A percentile compares a stretch with the other conserved stretches of the same genome.
Evolutionary conservation across 2,329 filamentous ascomycete genomes (phyloP).

Genomic region (Calonectria pauciramosa): DNA sequence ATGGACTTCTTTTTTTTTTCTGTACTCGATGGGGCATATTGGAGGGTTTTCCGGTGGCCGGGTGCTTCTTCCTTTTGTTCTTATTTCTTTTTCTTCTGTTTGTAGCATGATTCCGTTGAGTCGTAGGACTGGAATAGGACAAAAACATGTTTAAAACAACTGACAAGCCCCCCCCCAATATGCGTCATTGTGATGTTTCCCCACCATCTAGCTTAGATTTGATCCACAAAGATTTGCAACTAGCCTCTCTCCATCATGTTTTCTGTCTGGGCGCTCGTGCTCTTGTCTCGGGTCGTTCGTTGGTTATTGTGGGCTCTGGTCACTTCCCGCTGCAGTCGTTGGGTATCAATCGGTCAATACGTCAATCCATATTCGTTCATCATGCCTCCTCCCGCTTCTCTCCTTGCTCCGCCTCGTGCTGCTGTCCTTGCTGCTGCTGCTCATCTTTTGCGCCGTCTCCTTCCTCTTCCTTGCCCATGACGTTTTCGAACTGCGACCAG

Average conservation of each 20-base stretch:
- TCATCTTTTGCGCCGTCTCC: conserved; percentile 40
- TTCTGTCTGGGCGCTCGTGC: neutral
- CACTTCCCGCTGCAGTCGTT: neutral
- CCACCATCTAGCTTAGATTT: neutral
- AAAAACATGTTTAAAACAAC: conserved; percentile 41
- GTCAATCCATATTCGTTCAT: conserved; percentile 9
- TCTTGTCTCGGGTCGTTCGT: neutral
- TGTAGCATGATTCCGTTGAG: conserved; percentile 46
- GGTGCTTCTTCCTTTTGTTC: conserved; percentile 37
- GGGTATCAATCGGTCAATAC: conserved; percentile 41
- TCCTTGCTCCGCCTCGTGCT: conserved; percentile 25
- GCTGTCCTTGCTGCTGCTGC: conserved; percentile 27
- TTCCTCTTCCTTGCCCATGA: conserved; percentile 82
- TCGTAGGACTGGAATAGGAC: conserved; percentile 42
- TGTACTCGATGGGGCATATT: conserved; percentile 38
- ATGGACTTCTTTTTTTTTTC: conserved; percentile 22
- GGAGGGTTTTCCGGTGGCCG: conserved; percentile 33
- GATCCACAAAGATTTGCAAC: neutral
- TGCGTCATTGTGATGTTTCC: neutral
- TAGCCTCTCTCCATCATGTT: neutral
- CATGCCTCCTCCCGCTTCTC: conserved; percentile 33
- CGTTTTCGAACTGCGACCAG: conserved; percentile 97
- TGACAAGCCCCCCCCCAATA: neutral
- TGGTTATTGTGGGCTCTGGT: neutral
- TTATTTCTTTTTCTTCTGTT: conserved; percentile 41